These are phyloP conservation scores for Spizellomyces punctatus DNA, from an alignment of 192 early-diverging fungal species.

Conservation along the genomic window DNA sequence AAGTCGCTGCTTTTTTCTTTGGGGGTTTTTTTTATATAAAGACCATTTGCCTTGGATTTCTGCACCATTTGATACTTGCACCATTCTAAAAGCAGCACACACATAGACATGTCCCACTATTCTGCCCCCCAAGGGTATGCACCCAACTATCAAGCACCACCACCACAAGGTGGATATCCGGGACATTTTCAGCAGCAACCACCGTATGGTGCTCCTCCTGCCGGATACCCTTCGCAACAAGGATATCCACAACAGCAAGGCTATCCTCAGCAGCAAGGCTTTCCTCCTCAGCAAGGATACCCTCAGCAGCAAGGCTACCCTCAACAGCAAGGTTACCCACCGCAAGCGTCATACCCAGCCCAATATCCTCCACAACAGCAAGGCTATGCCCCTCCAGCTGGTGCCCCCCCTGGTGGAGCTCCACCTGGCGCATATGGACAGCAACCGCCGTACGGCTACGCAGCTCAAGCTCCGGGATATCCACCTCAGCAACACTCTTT, in stretches of 20 bases:
- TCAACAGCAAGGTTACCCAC: conserved; percentile 19
- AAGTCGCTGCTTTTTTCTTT: no score
- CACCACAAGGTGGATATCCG: conserved; percentile 1
- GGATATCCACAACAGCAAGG: conserved; percentile 26
- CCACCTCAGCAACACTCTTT: conserved; percentile 16
- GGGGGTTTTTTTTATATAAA: no score
- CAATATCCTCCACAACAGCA: conserved; percentile 19
- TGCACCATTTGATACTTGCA: no score
- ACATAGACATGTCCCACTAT: no score
- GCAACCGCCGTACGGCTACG: conserved; percentile 3
- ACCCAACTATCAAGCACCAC: neutral
- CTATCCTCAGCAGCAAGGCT: conserved; percentile 10
- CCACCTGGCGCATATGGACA: conserved; percentile 12
- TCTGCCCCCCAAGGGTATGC: neutral
- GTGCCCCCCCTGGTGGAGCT: conserved; percentile 9
- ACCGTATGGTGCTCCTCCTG: neutral
- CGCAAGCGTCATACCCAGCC: neutral
- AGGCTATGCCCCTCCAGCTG: conserved; percentile 11
- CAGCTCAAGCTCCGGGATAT: conserved; percentile 17
- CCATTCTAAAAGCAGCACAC: no score
- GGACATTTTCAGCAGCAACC: neutral
- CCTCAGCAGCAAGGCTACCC: conserved; percentile 19
- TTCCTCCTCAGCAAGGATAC: conserved; percentile 10
- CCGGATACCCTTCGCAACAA: conserved; percentile 8
- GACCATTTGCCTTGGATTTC: no score